Percentiles rank a stretch among this genome's conserved stretches.
Conservation (phyloP, 1,284 basidiomycete genomes). For the Rhodotorula sp. region DNA sequence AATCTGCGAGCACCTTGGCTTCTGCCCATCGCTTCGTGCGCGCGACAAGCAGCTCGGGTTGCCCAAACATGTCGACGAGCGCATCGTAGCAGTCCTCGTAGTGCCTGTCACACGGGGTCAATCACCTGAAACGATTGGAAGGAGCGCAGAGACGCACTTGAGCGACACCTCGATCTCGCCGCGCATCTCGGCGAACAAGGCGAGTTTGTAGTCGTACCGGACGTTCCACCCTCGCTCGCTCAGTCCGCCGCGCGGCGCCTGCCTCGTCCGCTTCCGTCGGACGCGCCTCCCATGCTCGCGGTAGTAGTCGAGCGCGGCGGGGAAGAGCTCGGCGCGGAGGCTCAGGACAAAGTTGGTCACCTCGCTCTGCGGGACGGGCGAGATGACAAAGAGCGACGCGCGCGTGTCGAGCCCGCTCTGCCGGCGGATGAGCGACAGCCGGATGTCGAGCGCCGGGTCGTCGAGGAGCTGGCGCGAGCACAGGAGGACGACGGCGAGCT, state of each 20-base stretch:
- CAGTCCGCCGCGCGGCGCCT: conserved; percentile 60
- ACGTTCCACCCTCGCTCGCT: conserved; percentile 89
- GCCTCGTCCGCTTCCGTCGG: conserved; percentile 69
- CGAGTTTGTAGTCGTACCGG: conserved; percentile 96
- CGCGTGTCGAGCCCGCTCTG: conserved; percentile 85
- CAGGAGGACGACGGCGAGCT: conserved; percentile 91
- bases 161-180: conserved; percentile 85
- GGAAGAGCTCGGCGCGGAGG: conserved; percentile 81
- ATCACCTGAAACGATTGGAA: not conserved
- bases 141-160: conserved; percentile 58
- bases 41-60: conserved; percentile 70
- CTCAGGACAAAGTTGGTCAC: conserved; percentile 80
- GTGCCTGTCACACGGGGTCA: too few relatives aligned
- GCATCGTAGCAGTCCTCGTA: conserved; percentile 87
- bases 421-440: conserved; percentile 80
- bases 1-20: conserved; percentile 92
- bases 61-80: conserved; percentile 74
- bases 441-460: conserved; percentile 74
- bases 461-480: conserved; percentile 79
- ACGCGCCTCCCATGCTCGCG: conserved; percentile 87
- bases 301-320: conserved; percentile 88
- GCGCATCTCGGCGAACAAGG: conserved; percentile 89
- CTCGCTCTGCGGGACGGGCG: conserved; percentile 78
- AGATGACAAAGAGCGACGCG: conserved; percentile 89
- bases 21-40: conserved; percentile 97